phyloP scores from a whole-genome alignment of 305 asterid genomes.

The Solanum hybrid region DNA sequence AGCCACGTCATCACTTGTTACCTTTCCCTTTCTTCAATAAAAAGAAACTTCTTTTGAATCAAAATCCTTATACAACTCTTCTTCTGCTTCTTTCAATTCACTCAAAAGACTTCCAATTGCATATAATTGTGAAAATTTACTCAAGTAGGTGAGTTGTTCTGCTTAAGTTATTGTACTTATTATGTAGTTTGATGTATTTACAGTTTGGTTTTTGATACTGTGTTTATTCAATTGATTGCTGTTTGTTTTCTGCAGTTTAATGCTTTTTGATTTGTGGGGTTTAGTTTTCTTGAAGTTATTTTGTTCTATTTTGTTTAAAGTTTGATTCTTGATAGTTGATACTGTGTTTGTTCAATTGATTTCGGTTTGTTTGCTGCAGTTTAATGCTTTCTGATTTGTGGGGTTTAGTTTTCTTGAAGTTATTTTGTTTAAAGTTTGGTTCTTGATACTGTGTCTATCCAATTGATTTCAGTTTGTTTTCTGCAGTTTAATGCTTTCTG shows the following conservation, averaged over 20 bases:
- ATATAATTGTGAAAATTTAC: not conserved
- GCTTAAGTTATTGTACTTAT: not conserved
- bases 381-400: not conserved
- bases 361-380: not conserved
- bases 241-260: not conserved
- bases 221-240: not conserved
- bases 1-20: slow-evolving; percentile 8
- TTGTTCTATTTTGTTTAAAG: not conserved
- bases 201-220: not conserved
- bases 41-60: slow-evolving; percentile 3
- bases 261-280: not conserved
- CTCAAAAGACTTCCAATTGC: not conserved
- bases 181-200: not conserved
- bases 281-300: not conserved
- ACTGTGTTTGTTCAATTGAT: not conserved
- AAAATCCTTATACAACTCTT: not conserved
- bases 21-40: slow-evolving; percentile 14
- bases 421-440: not conserved
- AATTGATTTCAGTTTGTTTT: not conserved
- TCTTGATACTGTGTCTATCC: not conserved
- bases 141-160: not conserved
- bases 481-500: not conserved
- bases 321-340: not conserved
- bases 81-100: not conserved
- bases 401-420: not conserved